Percentiles rank a stretch among this genome's conserved stretches.
Evolutionary conservation across 768 basidiomycete genomes (phyloP).

Genomic region (Panaeolus cyanescens): DNA sequence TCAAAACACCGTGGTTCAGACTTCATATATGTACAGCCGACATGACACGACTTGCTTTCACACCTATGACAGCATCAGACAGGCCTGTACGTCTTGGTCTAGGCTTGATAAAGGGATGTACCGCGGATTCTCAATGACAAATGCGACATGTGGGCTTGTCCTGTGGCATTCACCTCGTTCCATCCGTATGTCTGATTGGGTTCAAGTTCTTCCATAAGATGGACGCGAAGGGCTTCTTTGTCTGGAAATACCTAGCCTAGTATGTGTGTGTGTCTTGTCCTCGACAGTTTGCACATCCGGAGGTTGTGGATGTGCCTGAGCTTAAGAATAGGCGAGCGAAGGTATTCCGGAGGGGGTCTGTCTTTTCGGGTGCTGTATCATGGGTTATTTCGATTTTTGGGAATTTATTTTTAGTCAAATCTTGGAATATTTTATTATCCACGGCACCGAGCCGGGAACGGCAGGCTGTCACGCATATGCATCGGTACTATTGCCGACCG

Average conservation of each 20-base stretch:
- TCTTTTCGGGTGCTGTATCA: not conserved
- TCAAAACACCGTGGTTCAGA: not conserved
- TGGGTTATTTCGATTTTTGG: not conserved
- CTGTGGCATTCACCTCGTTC: not conserved
- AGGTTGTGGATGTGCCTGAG: not conserved
- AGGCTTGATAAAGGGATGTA: not conserved
- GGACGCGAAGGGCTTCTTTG: not conserved
- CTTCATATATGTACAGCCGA: not conserved
- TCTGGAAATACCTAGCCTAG: conserved; percentile 1
- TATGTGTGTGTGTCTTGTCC: not conserved
- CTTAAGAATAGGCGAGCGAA: not conserved
- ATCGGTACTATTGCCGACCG: too few species aligned
- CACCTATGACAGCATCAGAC: not conserved
- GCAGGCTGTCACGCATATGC: not conserved
- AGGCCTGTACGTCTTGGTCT: not conserved
- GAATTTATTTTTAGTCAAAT: not conserved
- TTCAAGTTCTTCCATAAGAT: not conserved
- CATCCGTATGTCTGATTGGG: not conserved
- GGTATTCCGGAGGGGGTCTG: not conserved
- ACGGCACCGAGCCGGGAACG: not conserved
- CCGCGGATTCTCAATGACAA: not conserved
- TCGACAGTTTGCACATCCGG: too few species aligned
- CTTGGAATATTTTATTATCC: not conserved
- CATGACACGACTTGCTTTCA: not conserved
- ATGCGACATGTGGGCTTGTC: not conserved